These are phyloP conservation scores for Xylaria sp. DNA, from an alignment of 2,329 filamentous ascomycete genomes.

Conservation along the genomic window DNA sequence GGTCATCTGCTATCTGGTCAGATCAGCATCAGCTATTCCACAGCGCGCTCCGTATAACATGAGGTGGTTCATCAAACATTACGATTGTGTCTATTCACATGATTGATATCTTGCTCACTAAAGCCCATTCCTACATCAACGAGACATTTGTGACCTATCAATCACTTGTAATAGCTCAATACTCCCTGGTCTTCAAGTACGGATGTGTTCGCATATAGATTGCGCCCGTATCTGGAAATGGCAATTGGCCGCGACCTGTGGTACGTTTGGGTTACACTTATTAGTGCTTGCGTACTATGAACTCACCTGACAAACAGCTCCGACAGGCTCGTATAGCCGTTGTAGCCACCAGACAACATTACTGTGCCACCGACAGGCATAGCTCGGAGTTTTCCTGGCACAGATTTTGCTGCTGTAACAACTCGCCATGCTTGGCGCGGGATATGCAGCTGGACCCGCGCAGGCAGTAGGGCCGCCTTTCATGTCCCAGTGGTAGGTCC, in stretches of 20 bases:
- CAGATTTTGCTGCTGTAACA: neutral
- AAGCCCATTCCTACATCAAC: neutral
- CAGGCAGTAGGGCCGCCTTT: neutral
- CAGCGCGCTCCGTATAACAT: neutral
- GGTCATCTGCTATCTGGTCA: neutral
- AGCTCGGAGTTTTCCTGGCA: neutral
- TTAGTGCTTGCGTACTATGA: neutral
- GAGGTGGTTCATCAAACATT: neutral
- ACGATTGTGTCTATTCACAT: neutral
- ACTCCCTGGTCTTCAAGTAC: neutral
- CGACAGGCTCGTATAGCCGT: neutral
- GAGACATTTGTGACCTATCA: neutral
- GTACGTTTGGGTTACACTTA: neutral
- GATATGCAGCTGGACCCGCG: neutral
- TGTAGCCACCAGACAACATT: neutral
- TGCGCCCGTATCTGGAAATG: neutral
- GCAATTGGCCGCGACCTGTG: neutral
- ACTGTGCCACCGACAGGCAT: neutral
- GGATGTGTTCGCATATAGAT: neutral
- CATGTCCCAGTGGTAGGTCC: too few species aligned
- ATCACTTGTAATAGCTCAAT: neutral
- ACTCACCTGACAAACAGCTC: neutral
- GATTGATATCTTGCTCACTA: neutral
- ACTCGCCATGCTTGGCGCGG: neutral
- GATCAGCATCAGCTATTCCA: neutral